Conservation (phyloP, 2,329 filamentous ascomycete species). For the Xylaria sp. region DNA sequence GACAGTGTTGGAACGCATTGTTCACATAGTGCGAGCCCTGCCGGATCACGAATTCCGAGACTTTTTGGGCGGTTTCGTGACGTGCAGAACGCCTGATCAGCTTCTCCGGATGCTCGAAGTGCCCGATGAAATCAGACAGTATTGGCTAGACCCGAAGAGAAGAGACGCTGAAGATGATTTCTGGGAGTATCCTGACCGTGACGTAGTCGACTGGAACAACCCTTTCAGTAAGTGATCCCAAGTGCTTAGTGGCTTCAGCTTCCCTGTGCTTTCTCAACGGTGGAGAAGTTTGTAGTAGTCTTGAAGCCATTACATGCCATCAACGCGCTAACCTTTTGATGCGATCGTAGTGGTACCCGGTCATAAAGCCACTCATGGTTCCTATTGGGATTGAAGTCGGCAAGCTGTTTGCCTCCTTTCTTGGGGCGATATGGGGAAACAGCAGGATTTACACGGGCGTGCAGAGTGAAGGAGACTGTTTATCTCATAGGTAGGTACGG, state of each 20-base stretch:
- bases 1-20: constrained; percentile 20
- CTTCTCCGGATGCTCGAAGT: constrained; percentile 22
- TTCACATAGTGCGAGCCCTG: constrained; percentile 11
- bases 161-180: neutral
- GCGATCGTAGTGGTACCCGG: constrained; percentile 14
- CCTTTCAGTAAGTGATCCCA: constrained; percentile 24
- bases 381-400: constrained; percentile 15
- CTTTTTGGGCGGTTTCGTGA: neutral
- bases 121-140: constrained; percentile 1
- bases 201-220: constrained; percentile 28
- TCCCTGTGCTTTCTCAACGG: neutral
- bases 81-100: neutral
- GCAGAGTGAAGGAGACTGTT: too few species aligned
- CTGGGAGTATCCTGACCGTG: constrained; percentile 31
- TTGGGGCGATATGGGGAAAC: too few species aligned
- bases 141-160: constrained; percentile 21
- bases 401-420: neutral
- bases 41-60: neutral
- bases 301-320: neutral
- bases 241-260: too few species aligned
- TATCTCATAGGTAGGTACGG: too few species aligned
- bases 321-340: neutral
- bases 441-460: too few species aligned
- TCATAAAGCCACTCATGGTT: constrained; percentile 28
- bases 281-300: neutral